These are phyloP conservation scores for Xerocomus amazonicus DNA, from an alignment of 1,284 basidiomycete species.

Conservation along the genomic window DNA sequence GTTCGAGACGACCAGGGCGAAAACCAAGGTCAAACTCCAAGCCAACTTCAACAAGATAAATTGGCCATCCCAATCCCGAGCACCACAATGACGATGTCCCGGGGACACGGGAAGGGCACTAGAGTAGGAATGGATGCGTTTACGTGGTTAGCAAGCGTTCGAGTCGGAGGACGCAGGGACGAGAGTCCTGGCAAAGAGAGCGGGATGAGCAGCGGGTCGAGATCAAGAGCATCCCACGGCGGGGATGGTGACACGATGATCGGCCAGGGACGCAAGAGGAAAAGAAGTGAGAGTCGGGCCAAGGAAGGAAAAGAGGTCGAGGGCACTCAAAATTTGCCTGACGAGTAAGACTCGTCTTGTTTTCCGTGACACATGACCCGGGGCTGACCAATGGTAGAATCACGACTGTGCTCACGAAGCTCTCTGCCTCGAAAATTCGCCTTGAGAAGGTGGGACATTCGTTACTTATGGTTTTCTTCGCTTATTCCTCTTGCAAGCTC, in stretches of 20 bases:
- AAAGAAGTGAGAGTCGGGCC: conserved; percentile 44
- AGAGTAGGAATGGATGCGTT: conserved; percentile 65
- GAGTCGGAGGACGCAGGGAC: conserved; percentile 48
- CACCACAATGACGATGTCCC: conserved; percentile 40
- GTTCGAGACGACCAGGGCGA: conserved; percentile 21
- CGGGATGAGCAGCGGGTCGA: conserved; percentile 39
- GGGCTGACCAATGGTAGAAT: conserved; percentile 48
- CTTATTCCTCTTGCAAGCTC: conserved; percentile 44
- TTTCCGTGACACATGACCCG: not conserved
- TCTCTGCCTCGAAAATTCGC: conserved; percentile 71
- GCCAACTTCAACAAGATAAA: conserved; percentile 19
- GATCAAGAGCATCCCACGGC: conserved; percentile 32
- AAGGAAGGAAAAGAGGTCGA: conserved; percentile 43
- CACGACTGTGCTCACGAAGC: conserved; percentile 69
- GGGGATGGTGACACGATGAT: conserved; percentile 18
- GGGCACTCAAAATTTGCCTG: conserved; percentile 61
- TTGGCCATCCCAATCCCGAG: conserved; percentile 22
- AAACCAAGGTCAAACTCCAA: conserved; percentile 4
- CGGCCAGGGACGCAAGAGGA: conserved; percentile 22
- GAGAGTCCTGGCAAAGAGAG: conserved; percentile 53
- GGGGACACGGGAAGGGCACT: conserved; percentile 53
- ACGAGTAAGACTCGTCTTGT: conserved; percentile 56
- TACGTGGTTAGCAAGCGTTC: conserved; percentile 70
- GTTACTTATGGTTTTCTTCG: not conserved
- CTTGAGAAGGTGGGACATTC: conserved; percentile 70